These are phyloP conservation scores for Nicotiana tomentosiformis DNA, from an alignment of 257 asterid species.

Conservation along the genomic window DNA sequence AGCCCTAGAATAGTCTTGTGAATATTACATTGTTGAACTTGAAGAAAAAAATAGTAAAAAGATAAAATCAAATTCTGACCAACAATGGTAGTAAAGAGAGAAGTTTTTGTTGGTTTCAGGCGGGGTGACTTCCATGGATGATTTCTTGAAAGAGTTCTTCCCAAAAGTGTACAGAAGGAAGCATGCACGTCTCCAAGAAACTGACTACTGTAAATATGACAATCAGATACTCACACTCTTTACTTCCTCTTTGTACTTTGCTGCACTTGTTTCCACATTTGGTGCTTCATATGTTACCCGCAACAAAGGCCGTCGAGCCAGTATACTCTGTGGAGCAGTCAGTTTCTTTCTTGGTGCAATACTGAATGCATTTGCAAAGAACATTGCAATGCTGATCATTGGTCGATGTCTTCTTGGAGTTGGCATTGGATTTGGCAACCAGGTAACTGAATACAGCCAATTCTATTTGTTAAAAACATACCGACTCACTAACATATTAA, in stretches of 20 bases:
- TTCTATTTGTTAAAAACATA: neutral
- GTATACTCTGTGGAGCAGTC: slow-evolving; percentile 62
- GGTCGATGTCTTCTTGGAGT: slow-evolving; percentile 74
- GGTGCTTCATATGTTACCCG: slow-evolving; percentile 66
- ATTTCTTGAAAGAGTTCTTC: slow-evolving; percentile 63
- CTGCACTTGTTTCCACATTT: slow-evolving; percentile 61
- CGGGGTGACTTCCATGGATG: slow-evolving; percentile 85
- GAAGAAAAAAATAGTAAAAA: neutral
- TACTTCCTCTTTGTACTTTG: slow-evolving; percentile 70
- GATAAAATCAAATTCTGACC: neutral
- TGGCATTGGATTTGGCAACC: slow-evolving; percentile 87
- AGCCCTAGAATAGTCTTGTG: neutral
- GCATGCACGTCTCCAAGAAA: slow-evolving; percentile 39
- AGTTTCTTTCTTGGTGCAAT: slow-evolving; percentile 63
- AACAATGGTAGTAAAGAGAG: too few relatives aligned
- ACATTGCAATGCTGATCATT: slow-evolving; percentile 55
- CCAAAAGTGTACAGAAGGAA: slow-evolving; percentile 52
- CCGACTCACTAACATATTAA: neutral
- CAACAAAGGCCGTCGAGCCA: slow-evolving; percentile 47
- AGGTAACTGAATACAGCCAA: slow-evolving; percentile 26
- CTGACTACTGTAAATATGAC: slow-evolving; percentile 77
- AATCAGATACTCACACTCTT: slow-evolving; percentile 71
- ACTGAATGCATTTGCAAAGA: slow-evolving; percentile 50
- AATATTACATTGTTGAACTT: neutral
- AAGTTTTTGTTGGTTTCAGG: slow-evolving; percentile 29